Conservation (phyloP, 1,284 basidiomycete species). For the Naganishia albida region DNA sequence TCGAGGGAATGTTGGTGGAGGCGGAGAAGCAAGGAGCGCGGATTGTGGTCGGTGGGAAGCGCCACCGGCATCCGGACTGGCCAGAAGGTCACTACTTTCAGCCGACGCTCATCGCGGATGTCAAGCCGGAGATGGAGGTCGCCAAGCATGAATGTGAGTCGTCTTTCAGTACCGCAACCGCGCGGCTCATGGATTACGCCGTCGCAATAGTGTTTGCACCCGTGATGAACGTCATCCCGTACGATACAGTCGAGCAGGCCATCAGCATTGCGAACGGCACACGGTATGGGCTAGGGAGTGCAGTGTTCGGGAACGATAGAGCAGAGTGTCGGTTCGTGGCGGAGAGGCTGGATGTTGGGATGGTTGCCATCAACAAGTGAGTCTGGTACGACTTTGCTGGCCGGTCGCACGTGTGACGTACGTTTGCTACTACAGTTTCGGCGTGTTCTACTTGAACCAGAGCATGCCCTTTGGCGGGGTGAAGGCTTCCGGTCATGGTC, state of each 20-base stretch:
- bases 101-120: slow-evolving; percentile 83
- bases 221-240: slow-evolving; percentile 78
- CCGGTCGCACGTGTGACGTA: background rate
- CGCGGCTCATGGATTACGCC: slow-evolving; percentile 6
- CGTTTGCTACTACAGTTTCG: slow-evolving; percentile 59
- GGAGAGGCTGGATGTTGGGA: slow-evolving; percentile 78
- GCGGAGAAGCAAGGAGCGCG: slow-evolving; percentile 74
- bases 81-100: slow-evolving; percentile 76
- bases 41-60: slow-evolving; percentile 67
- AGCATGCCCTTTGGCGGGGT: slow-evolving; percentile 90
- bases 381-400: slow-evolving; percentile 58
- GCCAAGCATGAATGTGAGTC: slow-evolving; percentile 73
- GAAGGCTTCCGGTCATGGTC: slow-evolving; percentile 84
- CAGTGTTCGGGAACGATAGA: slow-evolving; percentile 86
- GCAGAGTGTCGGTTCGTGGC: slow-evolving; percentile 75
- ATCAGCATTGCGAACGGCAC: slow-evolving; percentile 82
- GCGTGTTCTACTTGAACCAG: slow-evolving; percentile 86
- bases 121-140: slow-evolving; percentile 71
- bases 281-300: slow-evolving; percentile 87
- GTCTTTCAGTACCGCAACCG: background rate
- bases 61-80: slow-evolving; percentile 66
- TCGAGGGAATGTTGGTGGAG: slow-evolving; percentile 69
- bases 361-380: slow-evolving; percentile 96
- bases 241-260: slow-evolving; percentile 76
- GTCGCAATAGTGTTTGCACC: slow-evolving; percentile 76